Percentiles rank a stretch among this genome's conserved stretches.
phyloP scores from a whole-genome alignment of 352 stramenopile genomes.

The Globisporangium canariense region DNA sequence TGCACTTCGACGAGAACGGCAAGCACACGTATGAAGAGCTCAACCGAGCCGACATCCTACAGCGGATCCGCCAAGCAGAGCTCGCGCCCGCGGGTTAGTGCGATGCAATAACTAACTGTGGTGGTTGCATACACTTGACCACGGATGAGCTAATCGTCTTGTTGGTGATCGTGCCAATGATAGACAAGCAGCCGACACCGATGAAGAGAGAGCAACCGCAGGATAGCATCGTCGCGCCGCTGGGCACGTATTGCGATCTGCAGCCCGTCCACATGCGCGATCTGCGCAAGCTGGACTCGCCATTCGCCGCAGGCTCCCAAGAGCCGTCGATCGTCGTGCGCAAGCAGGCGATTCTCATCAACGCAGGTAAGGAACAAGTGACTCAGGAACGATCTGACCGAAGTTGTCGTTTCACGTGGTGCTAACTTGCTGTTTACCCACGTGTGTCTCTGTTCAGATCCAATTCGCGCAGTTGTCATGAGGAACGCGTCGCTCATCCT shows the following conservation, averaged over 20 bases:
- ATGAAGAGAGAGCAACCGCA: conserved; percentile 14
- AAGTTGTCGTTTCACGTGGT: background rate
- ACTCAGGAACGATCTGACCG: no score
- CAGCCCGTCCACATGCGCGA: conserved; percentile 46
- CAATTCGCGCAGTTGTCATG: conserved; percentile 37
- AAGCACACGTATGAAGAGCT: conserved; percentile 28
- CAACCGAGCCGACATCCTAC: conserved; percentile 25
- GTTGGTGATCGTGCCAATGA: background rate
- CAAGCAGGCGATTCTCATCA: conserved; percentile 43
- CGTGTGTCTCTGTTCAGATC: conserved; percentile 18
- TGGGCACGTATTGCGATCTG: conserved; percentile 30
- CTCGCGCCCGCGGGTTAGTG: conserved; percentile 9
- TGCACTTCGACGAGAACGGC: conserved; percentile 27
- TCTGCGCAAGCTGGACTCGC: conserved; percentile 36
- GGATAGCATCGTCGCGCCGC: conserved; percentile 9
- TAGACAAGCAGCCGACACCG: background rate
- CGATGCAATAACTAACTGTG: no score
- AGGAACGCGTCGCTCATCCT: conserved; percentile 34
- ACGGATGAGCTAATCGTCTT: no score
- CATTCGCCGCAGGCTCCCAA: conserved; percentile 28
- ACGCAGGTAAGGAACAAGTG: conserved; percentile 9
- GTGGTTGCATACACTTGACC: no score
- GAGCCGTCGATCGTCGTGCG: conserved; percentile 37
- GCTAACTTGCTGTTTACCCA: no score
- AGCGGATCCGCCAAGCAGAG: conserved; percentile 29